Percentiles rank a stretch among this genome's conserved stretches.
phyloP scores from a whole-genome alignment of 2,329 filamentous ascomycete species.

The Stagonosporopsis cucurbitacearum region DNA sequence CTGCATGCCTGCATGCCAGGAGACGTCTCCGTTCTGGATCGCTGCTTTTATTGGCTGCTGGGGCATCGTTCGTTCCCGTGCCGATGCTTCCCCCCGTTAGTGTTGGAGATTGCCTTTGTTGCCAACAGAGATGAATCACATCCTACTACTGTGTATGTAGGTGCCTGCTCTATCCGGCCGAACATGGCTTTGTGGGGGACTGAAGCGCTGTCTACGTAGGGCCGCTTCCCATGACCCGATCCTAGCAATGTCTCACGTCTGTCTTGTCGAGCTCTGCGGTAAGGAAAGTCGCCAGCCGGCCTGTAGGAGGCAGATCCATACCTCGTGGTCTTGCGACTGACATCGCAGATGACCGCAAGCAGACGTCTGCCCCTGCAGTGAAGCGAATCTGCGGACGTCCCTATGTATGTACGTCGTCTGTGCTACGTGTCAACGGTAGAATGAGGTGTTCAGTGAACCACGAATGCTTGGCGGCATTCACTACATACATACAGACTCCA shows the following conservation, averaged over 20 bases:
- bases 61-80: slow-evolving; percentile 12
- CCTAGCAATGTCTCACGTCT: no score
- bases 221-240: no score
- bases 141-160: slow-evolving; percentile 1
- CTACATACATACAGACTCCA: background rate
- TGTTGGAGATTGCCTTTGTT: background rate
- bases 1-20: slow-evolving; percentile 10
- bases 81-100: slow-evolving; percentile 7
- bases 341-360: slow-evolving; percentile 4
- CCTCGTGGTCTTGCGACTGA: background rate
- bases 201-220: no score
- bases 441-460: slow-evolving; percentile 2
- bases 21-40: background rate
- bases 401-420: slow-evolving; percentile 16
- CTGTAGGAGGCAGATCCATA: background rate
- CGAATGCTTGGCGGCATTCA: slow-evolving; percentile 5
- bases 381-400: slow-evolving; percentile 13
- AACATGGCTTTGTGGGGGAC: background rate
- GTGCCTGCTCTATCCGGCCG: background rate
- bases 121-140: no score
- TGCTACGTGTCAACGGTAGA: slow-evolving; percentile 18
- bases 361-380: slow-evolving; percentile 7
- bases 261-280: background rate
- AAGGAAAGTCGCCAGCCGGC: background rate
- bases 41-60: background rate